A percentile compares a stretch with the other conserved stretches of the same genome.
phyloP scores from a whole-genome alignment of 306 rosid genomes.

The Erythrophleum fordii region DNA sequence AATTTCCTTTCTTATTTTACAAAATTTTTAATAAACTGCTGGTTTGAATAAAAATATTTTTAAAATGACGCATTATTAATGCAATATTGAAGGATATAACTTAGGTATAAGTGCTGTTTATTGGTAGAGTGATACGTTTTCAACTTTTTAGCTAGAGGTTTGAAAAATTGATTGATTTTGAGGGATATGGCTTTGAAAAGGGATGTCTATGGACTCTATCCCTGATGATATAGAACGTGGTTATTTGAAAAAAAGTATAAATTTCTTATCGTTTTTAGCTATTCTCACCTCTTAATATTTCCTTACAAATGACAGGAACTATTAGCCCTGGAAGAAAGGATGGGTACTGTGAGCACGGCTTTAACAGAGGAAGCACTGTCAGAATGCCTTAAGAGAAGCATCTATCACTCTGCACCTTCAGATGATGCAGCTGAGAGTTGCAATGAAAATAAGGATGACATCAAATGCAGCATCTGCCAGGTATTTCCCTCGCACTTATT shows the following conservation, averaged over 20 bases:
- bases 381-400: conserved; percentile 62
- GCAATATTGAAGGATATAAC: conserved; percentile 10
- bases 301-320: conserved; percentile 63
- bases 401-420: conserved; percentile 50
- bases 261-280: not conserved
- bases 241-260: not conserved
- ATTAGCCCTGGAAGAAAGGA: conserved; percentile 86
- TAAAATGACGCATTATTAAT: not conserved
- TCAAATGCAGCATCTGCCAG: conserved; percentile 92
- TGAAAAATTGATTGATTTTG: conserved; percentile 3
- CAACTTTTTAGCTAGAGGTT: not conserved
- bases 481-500: conserved; percentile 40
- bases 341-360: conserved; percentile 90
- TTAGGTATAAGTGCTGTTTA: not conserved
- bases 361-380: conserved; percentile 72
- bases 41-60: conserved; percentile 10
- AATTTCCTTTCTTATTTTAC: conserved; percentile 25
- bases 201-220: not conserved
- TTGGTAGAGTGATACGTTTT: not conserved
- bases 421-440: conserved; percentile 40
- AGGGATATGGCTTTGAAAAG: conserved; percentile 22
- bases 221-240: conserved; percentile 2
- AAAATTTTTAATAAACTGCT: not conserved
- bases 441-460: conserved; percentile 49
- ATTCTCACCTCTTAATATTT: conserved; percentile 6